phyloP scores from a whole-genome alignment of 441 rosid genomes.

The Adansonia rubrostipa region DNA sequence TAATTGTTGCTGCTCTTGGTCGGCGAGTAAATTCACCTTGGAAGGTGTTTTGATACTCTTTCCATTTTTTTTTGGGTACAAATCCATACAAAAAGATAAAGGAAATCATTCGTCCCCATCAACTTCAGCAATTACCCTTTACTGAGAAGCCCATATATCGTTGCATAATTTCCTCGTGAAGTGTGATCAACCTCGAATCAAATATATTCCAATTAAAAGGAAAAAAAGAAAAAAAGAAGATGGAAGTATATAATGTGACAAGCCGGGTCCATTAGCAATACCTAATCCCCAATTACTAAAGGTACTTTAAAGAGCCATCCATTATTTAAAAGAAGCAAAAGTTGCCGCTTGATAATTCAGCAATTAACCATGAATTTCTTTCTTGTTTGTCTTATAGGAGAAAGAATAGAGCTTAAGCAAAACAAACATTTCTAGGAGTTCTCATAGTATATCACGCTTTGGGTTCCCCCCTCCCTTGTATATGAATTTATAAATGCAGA shows the following conservation, averaged over 20 bases:
- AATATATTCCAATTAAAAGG: background rate
- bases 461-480: background rate
- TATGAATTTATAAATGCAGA: background rate
- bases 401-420: background rate
- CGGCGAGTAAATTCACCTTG: conserved; percentile 69
- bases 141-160: background rate
- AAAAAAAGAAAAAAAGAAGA: background rate
- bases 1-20: conserved; percentile 63
- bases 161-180: background rate
- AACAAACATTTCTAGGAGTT: background rate
- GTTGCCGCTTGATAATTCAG: background rate
- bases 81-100: background rate
- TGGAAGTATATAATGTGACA: background rate
- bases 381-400: background rate
- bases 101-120: background rate
- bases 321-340: background rate
- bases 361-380: background rate
- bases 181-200: background rate
- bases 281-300: conserved; percentile 16
- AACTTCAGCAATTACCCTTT: background rate
- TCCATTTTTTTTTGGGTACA: background rate
- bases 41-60: conserved; percentile 37
- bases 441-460: background rate
- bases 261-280: conserved; percentile 1
- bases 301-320: background rate